Evolutionary conservation across 768 basidiomycete genomes (phyloP).

Genomic region (Rhodotorula paludigena): DNA sequence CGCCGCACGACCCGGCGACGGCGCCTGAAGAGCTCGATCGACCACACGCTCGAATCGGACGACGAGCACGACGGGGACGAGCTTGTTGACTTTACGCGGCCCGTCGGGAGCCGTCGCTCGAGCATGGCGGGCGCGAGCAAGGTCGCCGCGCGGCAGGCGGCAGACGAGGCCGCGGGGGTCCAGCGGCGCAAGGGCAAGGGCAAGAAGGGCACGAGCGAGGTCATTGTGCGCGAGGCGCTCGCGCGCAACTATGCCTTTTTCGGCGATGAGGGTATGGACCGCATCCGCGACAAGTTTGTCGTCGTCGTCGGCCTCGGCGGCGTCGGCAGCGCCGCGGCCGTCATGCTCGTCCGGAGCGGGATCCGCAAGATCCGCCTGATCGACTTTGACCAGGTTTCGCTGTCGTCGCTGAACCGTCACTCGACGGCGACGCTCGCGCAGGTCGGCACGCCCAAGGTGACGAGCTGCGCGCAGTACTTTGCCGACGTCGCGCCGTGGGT

Average conservation of each 20-base stretch:
- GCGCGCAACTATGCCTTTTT: conserved; percentile 93
- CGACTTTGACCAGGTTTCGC: conserved; percentile 93
- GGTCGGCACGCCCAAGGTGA: conserved; percentile 90
- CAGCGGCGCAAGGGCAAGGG: neutral
- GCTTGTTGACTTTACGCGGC: conserved; percentile 32
- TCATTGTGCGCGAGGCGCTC: conserved; percentile 78
- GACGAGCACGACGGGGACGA: conserved; percentile 30
- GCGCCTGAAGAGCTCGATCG: conserved; percentile 10
- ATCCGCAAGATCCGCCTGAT: conserved; percentile 41
- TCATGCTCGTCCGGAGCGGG: conserved; percentile 41
- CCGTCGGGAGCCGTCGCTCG: conserved; percentile 7
- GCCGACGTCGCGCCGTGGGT: conserved; percentile 75
- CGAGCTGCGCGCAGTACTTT: conserved; percentile 60
- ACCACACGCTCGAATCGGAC: conserved; percentile 2
- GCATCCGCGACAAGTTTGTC: conserved; percentile 67
- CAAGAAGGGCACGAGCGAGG: conserved; percentile 52
- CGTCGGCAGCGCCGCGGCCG: conserved; percentile 73
- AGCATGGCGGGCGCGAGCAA: neutral
- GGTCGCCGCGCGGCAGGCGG: neutral
- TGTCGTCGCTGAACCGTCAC: conserved; percentile 91
- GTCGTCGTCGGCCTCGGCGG: conserved; percentile 93
- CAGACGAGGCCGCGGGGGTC: too few species aligned
- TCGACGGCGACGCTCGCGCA: conserved; percentile 82
- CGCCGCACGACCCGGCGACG: conserved; percentile 7
- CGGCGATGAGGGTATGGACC: conserved; percentile 78